These are phyloP conservation scores for Cladosporium sp. DNA, from an alignment of 2,329 filamentous ascomycete species.

Conservation along the genomic window DNA sequence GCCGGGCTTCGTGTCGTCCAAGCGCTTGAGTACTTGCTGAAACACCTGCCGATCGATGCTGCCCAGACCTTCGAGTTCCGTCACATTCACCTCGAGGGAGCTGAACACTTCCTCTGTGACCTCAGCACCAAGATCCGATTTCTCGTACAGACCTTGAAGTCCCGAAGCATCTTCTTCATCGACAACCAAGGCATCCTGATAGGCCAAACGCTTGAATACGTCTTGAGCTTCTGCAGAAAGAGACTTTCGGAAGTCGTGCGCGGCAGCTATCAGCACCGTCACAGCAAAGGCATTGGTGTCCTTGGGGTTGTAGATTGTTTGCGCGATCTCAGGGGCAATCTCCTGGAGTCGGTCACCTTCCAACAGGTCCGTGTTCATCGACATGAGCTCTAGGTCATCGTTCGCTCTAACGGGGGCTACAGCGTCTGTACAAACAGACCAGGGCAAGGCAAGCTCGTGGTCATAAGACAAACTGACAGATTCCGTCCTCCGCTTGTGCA, in stretches of 20 bases:
- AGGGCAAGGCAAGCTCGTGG: slow-evolving; percentile 62
- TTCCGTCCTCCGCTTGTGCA: slow-evolving; percentile 81
- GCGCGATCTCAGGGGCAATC: slow-evolving; percentile 10
- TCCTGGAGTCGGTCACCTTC: background rate
- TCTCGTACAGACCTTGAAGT: slow-evolving; percentile 71
- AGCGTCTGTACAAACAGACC: slow-evolving; percentile 78
- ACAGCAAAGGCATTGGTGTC: slow-evolving; percentile 12
- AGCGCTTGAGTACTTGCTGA: slow-evolving; percentile 38
- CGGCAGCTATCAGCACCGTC: slow-evolving; percentile 17
- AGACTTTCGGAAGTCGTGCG: slow-evolving; percentile 17
- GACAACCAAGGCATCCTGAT: background rate
- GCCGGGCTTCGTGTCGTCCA: slow-evolving; percentile 45
- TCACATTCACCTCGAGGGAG: slow-evolving; percentile 62
- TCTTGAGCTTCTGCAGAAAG: slow-evolving; percentile 19
- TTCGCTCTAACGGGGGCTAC: slow-evolving; percentile 74
- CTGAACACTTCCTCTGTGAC: slow-evolving; percentile 77
- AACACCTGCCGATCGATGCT: slow-evolving; percentile 27
- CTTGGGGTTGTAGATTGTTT: slow-evolving; percentile 11
- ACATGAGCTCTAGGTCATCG: slow-evolving; percentile 59
- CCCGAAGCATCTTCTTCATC: slow-evolving; percentile 47
- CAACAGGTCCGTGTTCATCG: slow-evolving; percentile 52
- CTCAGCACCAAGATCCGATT: slow-evolving; percentile 68
- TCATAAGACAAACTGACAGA: slow-evolving; percentile 74
- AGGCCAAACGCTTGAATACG: slow-evolving; percentile 39
- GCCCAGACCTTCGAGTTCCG: slow-evolving; percentile 55